Percentiles rank a stretch among this genome's conserved stretches.
Conservation (phyloP, 768 basidiomycete species). For the Lanmaoa pseudosensibilis region DNA sequence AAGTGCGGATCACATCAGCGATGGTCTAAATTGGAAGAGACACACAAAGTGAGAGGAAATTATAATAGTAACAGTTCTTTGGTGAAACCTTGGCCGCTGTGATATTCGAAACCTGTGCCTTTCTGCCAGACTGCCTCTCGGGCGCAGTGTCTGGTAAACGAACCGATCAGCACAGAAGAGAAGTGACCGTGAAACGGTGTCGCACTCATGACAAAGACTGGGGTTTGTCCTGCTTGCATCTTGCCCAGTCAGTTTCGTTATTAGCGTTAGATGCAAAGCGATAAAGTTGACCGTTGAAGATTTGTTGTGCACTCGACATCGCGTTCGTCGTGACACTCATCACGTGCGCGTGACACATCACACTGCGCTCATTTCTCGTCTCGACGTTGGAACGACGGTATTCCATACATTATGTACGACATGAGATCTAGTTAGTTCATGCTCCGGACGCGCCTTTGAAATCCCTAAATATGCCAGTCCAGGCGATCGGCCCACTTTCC, state of each 20-base stretch:
- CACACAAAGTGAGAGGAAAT: not conserved
- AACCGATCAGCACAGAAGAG: not conserved
- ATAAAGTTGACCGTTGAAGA: not conserved
- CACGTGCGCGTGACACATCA: not conserved
- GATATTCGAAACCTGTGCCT: conserved; percentile 96
- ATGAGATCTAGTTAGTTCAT: not conserved
- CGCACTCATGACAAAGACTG: conserved; percentile 83
- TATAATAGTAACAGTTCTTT: too few relatives aligned
- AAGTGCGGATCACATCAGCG: conserved; percentile 96
- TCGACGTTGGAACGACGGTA: too few relatives aligned
- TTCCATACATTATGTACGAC: not conserved
- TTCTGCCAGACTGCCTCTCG: conserved; percentile 90
- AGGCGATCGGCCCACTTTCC: not conserved
- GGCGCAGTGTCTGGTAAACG: conserved; percentile 76
- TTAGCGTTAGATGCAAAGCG: conserved; percentile 1
- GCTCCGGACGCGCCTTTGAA: not conserved
- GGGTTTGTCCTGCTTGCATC: conserved; percentile 56
- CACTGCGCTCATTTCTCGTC: not conserved
- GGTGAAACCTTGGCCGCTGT: conserved; percentile 88
- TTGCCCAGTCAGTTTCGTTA: not conserved
- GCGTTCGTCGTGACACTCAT: not conserved
- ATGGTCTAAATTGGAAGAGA: conserved; percentile 66
- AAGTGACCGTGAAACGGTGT: not conserved
- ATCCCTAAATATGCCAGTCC: not conserved
- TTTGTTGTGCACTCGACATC: too few relatives aligned